phyloP scores from a whole-genome alignment of 2,329 filamentous ascomycete genomes.

The Trichophyton simii region DNA sequence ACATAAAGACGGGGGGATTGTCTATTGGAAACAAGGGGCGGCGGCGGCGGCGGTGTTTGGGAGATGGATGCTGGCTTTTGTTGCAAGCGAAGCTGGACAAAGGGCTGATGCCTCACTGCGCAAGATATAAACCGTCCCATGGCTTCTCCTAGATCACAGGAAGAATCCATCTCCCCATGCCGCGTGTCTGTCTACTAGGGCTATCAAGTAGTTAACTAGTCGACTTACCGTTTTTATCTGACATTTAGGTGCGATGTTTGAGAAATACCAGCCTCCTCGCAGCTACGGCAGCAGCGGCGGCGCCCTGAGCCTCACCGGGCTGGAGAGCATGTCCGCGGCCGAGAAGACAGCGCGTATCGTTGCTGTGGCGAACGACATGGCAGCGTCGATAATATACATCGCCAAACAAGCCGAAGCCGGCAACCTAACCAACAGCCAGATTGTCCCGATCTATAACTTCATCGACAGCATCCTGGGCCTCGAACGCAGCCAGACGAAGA shows the following conservation, averaged over 20 bases:
- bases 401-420: constrained; percentile 18
- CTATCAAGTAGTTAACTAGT: not conserved
- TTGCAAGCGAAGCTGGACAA: not conserved
- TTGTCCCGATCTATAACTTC: constrained; percentile 18
- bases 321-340: constrained; percentile 13
- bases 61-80: not conserved
- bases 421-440: constrained; percentile 16
- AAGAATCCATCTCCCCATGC: not conserved
- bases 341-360: constrained; percentile 18
- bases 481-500: constrained; percentile 11
- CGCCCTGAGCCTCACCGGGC: constrained; percentile 17
- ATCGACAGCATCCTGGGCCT: constrained; percentile 18
- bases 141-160: not conserved
- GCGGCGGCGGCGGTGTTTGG: too few species aligned
- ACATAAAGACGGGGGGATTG: not conserved
- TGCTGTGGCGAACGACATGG: constrained; percentile 23
- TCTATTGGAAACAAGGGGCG: too few species aligned
- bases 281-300: constrained; percentile 11
- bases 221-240: not conserved
- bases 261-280: not conserved
- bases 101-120: not conserved
- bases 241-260: not conserved
- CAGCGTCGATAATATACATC: constrained; percentile 20
- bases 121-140: not conserved
- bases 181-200: not conserved